Conservation (phyloP, 1,284 basidiomycete species). For the Termitomyces sp. region DNA sequence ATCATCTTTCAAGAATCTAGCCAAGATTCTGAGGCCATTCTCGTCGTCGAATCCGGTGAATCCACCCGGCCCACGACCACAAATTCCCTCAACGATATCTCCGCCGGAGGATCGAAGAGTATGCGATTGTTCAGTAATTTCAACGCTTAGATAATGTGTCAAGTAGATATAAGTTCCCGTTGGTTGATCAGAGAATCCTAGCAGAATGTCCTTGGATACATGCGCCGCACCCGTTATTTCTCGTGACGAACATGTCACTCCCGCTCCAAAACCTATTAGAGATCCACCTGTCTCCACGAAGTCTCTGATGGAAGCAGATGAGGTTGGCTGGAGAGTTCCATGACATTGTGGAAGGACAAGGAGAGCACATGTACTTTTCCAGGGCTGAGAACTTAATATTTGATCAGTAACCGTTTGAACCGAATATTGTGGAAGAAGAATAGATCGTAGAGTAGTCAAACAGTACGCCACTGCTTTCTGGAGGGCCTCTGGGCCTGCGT, state of each 20-base stretch:
- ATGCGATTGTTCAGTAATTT: conserved; percentile 26
- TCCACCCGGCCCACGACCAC: conserved; percentile 20
- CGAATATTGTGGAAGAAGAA: conserved; percentile 72
- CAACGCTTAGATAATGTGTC: conserved; percentile 46
- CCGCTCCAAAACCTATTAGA: conserved; percentile 53
- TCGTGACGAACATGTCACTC: conserved; percentile 22
- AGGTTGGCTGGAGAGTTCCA: conserved; percentile 44
- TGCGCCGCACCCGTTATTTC: conserved; percentile 14
- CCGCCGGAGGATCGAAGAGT: conserved; percentile 28
- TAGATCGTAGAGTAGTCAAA: conserved; percentile 47
- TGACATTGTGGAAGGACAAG: conserved; percentile 70
- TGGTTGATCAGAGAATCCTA: conserved; percentile 53
- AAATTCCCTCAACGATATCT: conserved; percentile 22
- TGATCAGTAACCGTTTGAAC: conserved; percentile 63
- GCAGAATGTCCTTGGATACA: conserved; percentile 30
- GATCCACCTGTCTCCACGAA: conserved; percentile 70
- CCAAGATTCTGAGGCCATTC: conserved; percentile 28
- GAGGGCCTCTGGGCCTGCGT: conserved; percentile 67
- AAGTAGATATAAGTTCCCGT: conserved; percentile 51
- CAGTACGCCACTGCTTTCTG: conserved; percentile 54
- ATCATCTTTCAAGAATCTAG: conserved; percentile 25
- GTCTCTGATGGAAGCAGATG: conserved; percentile 45
- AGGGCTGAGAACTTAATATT: conserved; percentile 64
- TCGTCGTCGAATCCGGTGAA: conserved; percentile 25
- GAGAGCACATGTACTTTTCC: conserved; percentile 70